These are phyloP conservation scores for Hordeum vulgare DNA, from an alignment of 176 grass and related monocot genomes.

Conservation along the genomic window MorexV3_pseudomolecules_assembly NC_058518.1:64845805-64846304, in stretches of 20 bases:
- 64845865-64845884: background rate
- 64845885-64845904: background rate
- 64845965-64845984: slow-evolving; percentile 13
- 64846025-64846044: background rate
- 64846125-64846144: no score
- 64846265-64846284: background rate
- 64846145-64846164: no score
- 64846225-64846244: background rate
- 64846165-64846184: background rate
- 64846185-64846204: background rate
- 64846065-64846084: no score
- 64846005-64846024: background rate
- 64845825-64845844: background rate
- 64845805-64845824: background rate
- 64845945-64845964: background rate
- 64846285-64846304: background rate
- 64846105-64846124: no score
- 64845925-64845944: no score
- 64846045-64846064: background rate
- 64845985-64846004: background rate
- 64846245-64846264: background rate
- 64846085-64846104: no score
- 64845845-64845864: background rate
- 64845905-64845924: background rate
- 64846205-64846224: background rate